Base-by-base conservation (phyloP, 306 rosid genomes). In the Quercus parvula region DNA sequence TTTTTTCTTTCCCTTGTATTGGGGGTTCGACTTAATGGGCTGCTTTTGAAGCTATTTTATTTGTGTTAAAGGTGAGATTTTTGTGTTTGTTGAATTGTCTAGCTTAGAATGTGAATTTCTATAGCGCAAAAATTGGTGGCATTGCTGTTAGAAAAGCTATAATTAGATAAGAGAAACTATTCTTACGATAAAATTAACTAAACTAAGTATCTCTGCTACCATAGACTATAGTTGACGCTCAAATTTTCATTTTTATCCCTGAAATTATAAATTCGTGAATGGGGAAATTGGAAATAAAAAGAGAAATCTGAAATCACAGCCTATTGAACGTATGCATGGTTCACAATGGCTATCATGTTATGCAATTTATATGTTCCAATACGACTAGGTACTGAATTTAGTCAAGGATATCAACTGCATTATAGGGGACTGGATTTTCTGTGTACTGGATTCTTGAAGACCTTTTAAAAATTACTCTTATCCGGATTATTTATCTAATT, bases 11-110 rank as follows among this genome's bases (percentile, higher is more conserved):
- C 24, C 41, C 5, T 35, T 64, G 33, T 67, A 56, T 75, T 81
- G 33, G 86, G 83, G 56, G 74, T 75, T 70, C 82, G 81, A 81
- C 85, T 79, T 74, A 0, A 12, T 69, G 71, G 28, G 69, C 28
- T 71, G 81, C 52, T 49, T 57, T 56, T 11, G 70, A 31, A 35
- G 59, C 66, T 35, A 22, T 54, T 59, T 56, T 79, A 72, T 51
- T 76, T 66, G 72, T 68, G 81, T 69, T 18, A 38, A 54, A 44
- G 24, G 54, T 73, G 30, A 15, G 5, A 56, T 67, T 18, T 71
- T 69, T 70, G 19, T 33, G 18, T 73, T 69, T 55, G 46, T 80
- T 78, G 44, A 79, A 78, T 78, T 75, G 77, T 56, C 71, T 54
- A 71, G 58, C 69, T 81, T 81, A 46, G 6, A 73, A 17, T 20